Evolutionary conservation across 1,139 yeast species (phyloP).

Genomic region (Keqinozyma sinolaborantium): DNA sequence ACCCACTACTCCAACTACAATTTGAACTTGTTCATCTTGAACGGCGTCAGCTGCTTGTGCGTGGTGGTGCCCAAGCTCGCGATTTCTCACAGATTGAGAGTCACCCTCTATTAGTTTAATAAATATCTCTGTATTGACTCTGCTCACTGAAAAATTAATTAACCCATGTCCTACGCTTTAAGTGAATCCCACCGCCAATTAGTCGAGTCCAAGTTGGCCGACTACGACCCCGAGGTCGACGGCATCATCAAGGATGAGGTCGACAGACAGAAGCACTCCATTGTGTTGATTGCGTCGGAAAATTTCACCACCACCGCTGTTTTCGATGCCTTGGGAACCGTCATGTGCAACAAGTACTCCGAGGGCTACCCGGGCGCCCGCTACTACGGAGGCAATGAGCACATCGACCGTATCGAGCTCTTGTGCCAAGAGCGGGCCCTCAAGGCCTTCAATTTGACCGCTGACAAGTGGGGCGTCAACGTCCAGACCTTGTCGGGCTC

Average conservation of each 20-base stretch:
- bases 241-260: constrained; percentile 82
- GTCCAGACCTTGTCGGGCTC: constrained; percentile 96
- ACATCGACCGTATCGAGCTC: constrained; percentile 88
- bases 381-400: constrained; percentile 89
- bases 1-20: constrained; percentile 92
- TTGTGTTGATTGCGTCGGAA: constrained; percentile 93
- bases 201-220: constrained; percentile 60
- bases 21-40: constrained; percentile 70
- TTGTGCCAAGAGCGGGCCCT: constrained; percentile 93
- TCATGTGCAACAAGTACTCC: constrained; percentile 89
- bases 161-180: constrained; percentile 49
- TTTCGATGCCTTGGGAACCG: constrained; percentile 94
- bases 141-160: background rate
- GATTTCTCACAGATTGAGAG: constrained; percentile 71
- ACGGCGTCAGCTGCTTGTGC: constrained; percentile 73
- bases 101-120: constrained; percentile 37
- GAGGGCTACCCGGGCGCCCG: constrained; percentile 90
- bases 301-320: constrained; percentile 96
- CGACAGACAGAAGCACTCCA: constrained; percentile 90
- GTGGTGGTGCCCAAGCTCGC: constrained; percentile 92
- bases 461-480: constrained; percentile 95
- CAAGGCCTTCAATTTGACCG: constrained; percentile 73
- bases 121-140: constrained; percentile 1
- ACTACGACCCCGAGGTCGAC: constrained; percentile 80
- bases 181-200: constrained; percentile 47